phyloP scores from a whole-genome alignment of 2,329 filamentous ascomycete genomes.

The Hypomyces perniciosus region DNA sequence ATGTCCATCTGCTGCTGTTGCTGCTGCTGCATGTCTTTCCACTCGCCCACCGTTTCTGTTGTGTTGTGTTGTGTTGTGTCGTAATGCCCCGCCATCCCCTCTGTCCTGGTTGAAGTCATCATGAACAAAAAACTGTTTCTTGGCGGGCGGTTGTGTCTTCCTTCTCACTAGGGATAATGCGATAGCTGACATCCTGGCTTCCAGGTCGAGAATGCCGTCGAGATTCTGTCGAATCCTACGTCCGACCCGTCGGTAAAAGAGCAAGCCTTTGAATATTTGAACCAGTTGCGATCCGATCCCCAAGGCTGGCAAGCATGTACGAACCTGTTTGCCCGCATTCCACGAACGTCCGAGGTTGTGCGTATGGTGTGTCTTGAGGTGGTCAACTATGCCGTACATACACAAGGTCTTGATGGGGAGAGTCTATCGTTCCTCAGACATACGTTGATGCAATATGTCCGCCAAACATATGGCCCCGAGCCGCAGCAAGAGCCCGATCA shows the following conservation, averaged over 20 bases:
- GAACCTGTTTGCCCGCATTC: constrained; percentile 73
- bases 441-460: constrained; percentile 74
- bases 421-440: constrained; percentile 73
- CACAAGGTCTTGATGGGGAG: constrained; percentile 65
- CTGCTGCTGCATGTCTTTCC: not conserved
- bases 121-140: not conserved
- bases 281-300: constrained; percentile 73
- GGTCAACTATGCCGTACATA: constrained; percentile 85
- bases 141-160: not conserved
- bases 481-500: constrained; percentile 60
- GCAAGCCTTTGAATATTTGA: constrained; percentile 76
- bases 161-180: not conserved
- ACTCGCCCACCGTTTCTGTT: not conserved
- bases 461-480: constrained; percentile 62
- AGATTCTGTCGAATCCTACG: constrained; percentile 81
- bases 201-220: constrained; percentile 89
- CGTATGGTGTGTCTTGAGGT: constrained; percentile 87
- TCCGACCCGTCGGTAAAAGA: constrained; percentile 69
- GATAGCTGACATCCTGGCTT: constrained; percentile 1
- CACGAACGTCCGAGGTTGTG: constrained; percentile 72
- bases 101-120: constrained; percentile 1
- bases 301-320: constrained; percentile 89
- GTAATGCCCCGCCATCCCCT: constrained; percentile 11
- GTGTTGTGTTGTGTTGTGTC: not conserved
- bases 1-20: constrained; percentile 17